These are phyloP conservation scores for Diplosphaera chodatii DNA, from an alignment of 139 green algal species.

Conservation along the genomic window DNA sequence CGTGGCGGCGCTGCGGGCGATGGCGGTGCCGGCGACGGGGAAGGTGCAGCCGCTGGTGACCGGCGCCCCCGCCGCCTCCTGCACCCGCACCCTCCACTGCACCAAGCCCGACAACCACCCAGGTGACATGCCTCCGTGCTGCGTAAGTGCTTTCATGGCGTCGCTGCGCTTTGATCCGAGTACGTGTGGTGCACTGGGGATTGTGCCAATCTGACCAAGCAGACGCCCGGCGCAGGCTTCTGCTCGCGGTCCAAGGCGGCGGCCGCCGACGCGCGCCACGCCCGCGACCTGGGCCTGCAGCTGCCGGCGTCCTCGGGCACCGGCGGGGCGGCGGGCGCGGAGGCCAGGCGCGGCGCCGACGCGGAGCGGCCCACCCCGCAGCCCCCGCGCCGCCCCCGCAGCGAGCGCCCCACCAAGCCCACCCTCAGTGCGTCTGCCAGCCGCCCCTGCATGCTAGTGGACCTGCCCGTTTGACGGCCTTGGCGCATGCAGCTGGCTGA, in stretches of 20 bases:
- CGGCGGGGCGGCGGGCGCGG: no score
- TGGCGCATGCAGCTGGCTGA: no score
- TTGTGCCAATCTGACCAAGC: no score
- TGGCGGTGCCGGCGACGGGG: constrained; percentile 8
- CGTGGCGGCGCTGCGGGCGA: constrained; percentile 7
- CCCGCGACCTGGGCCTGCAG: not conserved
- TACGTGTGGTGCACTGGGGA: no score
- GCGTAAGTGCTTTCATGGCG: no score
- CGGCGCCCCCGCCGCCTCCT: constrained; percentile 24
- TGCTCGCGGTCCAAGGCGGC: constrained; percentile 4
- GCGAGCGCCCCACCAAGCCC: not conserved
- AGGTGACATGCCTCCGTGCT: no score
- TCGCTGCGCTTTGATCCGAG: no score
- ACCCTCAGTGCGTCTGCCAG: not conserved
- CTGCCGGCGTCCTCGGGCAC: not conserved
- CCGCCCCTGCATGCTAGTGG: no score
- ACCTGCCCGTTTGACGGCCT: no score
- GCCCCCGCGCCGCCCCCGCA: not conserved
- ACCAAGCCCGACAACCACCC: constrained; percentile 42
- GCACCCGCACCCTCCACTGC: constrained; percentile 42
- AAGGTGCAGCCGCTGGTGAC: constrained; percentile 26
- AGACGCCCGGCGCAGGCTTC: constrained; percentile 3
- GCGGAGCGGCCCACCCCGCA: not conserved
- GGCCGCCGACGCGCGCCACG: not conserved
- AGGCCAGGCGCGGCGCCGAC: no score